Conservation (phyloP, 73 alveolate genomes). For the Paramecium tetraurelia region DNA sequence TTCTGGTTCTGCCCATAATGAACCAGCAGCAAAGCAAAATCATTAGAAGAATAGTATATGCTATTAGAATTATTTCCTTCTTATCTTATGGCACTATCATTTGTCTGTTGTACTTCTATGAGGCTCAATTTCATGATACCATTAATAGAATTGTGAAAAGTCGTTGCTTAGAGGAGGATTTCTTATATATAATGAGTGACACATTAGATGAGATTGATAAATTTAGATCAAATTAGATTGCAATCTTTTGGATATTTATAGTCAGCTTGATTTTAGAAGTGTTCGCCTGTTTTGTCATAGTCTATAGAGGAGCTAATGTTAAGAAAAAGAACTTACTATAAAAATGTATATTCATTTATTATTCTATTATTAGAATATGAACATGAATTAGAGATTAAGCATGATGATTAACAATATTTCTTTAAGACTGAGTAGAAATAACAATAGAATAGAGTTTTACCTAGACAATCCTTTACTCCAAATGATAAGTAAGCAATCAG, state of each 20-base stretch:
- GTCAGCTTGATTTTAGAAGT: background rate
- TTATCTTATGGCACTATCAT: background rate
- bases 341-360: background rate
- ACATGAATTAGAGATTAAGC: constrained; percentile 19
- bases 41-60: background rate
- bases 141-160: background rate
- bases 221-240: background rate
- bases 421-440: background rate
- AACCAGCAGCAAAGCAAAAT: background rate
- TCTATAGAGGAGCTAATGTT: constrained; percentile 23
- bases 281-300: background rate
- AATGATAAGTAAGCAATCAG: background rate
- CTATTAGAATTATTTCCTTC: background rate
- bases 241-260: constrained; percentile 34
- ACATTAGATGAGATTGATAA: background rate
- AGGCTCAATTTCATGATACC: constrained; percentile 28
- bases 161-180: background rate
- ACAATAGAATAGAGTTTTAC: background rate
- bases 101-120: background rate
- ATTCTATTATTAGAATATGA: constrained; percentile 16
- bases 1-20: background rate
- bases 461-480: background rate
- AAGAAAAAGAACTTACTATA: background rate
- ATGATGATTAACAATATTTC: background rate
- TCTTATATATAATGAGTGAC: background rate